Percentiles rank a stretch among this genome's conserved stretches.
Evolutionary conservation across 495 filamentous ascomycete genomes (phyloP).

Genomic region (Trichocladium antarcticum): DNA sequence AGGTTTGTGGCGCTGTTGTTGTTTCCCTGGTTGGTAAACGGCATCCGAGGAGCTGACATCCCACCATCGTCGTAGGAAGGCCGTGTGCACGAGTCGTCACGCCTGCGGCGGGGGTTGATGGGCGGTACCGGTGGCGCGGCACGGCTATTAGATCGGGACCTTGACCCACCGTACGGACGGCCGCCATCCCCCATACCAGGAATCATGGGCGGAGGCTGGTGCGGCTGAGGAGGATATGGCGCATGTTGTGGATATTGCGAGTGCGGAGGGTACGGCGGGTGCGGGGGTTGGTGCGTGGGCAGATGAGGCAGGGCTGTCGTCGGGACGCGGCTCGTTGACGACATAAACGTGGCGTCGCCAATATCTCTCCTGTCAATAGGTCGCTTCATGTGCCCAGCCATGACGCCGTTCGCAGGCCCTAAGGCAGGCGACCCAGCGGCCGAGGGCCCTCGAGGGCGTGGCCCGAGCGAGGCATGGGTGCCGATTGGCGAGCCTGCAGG

Average conservation of each 20-base stretch:
- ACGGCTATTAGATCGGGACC: slow-evolving; percentile 31
- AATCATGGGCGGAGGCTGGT: slow-evolving; percentile 1
- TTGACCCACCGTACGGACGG: slow-evolving; percentile 24
- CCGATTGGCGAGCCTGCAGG: slow-evolving; percentile 19
- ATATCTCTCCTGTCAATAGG: slow-evolving; percentile 64
- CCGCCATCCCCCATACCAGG: slow-evolving; percentile 10
- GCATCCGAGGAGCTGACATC: slow-evolving; percentile 17
- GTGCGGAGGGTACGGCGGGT: neutral
- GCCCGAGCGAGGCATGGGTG: slow-evolving; percentile 17
- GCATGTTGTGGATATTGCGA: neutral
- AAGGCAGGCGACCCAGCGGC: slow-evolving; percentile 39
- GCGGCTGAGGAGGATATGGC: neutral
- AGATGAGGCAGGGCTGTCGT: slow-evolving; percentile 48
- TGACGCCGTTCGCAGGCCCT: slow-evolving; percentile 7
- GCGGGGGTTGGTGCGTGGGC: neutral
- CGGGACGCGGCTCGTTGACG: slow-evolving; percentile 60
- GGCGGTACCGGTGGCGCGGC: slow-evolving; percentile 51
- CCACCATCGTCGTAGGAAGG: slow-evolving; percentile 41
- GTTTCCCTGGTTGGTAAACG: slow-evolving; percentile 16
- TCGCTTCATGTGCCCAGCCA: slow-evolving; percentile 44
- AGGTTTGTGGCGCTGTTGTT: slow-evolving; percentile 13
- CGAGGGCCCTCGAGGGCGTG: slow-evolving; percentile 25
- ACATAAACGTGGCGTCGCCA: slow-evolving; percentile 74
- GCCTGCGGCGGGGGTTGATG: slow-evolving; percentile 56
- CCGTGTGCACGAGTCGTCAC: slow-evolving; percentile 45